A percentile compares a stretch with the other conserved stretches of the same genome.
Conservation (phyloP, 495 filamentous ascomycete genomes). For the Hyaloscypha hepaticicola region DNA sequence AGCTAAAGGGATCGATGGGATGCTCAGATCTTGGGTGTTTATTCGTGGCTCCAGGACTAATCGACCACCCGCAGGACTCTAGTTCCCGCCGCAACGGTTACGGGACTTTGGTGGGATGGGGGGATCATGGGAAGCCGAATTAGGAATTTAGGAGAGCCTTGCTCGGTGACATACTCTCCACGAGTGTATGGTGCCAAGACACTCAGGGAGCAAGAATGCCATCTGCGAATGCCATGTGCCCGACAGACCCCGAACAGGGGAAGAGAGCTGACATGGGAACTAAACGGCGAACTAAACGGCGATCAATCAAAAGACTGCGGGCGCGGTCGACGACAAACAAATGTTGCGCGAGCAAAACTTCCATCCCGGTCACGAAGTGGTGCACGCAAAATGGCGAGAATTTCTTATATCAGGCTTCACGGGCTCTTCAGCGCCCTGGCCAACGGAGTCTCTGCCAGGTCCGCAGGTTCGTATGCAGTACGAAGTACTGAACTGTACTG, state of each 20-base stretch:
- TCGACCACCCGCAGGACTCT: conserved; percentile 13
- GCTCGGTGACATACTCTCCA: not conserved
- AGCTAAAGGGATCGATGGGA: not conserved
- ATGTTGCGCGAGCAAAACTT: not conserved
- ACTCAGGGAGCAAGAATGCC: conserved; percentile 4
- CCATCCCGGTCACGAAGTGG: too few species aligned
- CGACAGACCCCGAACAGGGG: conserved; percentile 18
- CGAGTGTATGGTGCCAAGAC: conserved; percentile 8
- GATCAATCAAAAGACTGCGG: conserved; percentile 10
- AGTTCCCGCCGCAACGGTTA: conserved; percentile 24
- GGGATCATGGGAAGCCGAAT: too few species aligned
- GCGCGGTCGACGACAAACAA: conserved; percentile 4
- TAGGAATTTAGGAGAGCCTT: not conserved
- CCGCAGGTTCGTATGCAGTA: too few species aligned
- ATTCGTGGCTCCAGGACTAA: conserved; percentile 5
- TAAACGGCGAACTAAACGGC: conserved; percentile 15
- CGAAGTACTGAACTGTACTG: too few species aligned
- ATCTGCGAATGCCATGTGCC: conserved; percentile 18
- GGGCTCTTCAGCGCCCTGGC: too few species aligned
- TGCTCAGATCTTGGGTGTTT: not conserved
- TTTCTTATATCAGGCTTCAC: too few species aligned
- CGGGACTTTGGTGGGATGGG: too few species aligned
- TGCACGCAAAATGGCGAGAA: too few species aligned
- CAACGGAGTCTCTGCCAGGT: too few species aligned
- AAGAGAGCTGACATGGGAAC: not conserved